phyloP scores from a whole-genome alignment of 345 rosid genomes.

The Physaria fendleri region DNA sequence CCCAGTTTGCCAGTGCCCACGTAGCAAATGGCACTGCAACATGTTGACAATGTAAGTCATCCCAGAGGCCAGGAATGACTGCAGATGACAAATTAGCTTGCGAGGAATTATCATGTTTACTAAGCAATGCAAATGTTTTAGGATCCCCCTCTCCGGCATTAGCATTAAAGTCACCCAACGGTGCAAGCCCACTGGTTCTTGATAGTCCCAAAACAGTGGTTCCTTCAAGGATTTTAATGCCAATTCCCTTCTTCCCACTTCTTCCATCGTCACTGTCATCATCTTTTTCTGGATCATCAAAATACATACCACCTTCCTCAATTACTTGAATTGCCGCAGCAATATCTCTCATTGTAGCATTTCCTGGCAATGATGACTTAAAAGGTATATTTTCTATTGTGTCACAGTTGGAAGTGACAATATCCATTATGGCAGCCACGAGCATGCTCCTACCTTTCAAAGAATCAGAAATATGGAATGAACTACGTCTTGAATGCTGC shows the following conservation, averaged over 20 bases:
- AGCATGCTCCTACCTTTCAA: constrained; percentile 99
- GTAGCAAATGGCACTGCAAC: constrained; percentile 99
- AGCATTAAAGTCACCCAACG: constrained; percentile 42
- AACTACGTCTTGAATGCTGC: constrained; percentile 96
- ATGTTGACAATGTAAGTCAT: constrained; percentile 94
- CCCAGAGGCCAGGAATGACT: constrained; percentile 98
- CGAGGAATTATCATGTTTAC: constrained; percentile 48
- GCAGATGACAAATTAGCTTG: constrained; percentile 61
- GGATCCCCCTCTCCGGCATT: constrained; percentile 29
- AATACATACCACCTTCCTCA: constrained; percentile 87
- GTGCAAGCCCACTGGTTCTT: constrained; percentile 48
- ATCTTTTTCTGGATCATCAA: constrained; percentile 47
- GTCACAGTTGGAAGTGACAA: constrained; percentile 81
- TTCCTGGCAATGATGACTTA: constrained; percentile 57
- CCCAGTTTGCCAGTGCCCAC: constrained; percentile 99
- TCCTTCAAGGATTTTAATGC: constrained; percentile 90
- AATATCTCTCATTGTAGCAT: constrained; percentile 83
- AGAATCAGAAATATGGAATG: constrained; percentile 92
- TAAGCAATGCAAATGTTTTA: constrained; percentile 44
- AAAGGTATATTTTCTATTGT: constrained; percentile 47
- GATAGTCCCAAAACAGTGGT: constrained; percentile 79
- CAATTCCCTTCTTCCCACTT: constrained; percentile 72
- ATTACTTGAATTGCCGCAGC: constrained; percentile 84
- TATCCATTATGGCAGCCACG: constrained; percentile 96
- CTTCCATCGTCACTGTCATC: constrained; percentile 72